A percentile compares a stretch with the other conserved stretches of the same genome.
Evolutionary conservation across 306 rosid genomes (phyloP).

Genomic region (Dalbergia cultrata): DNA sequence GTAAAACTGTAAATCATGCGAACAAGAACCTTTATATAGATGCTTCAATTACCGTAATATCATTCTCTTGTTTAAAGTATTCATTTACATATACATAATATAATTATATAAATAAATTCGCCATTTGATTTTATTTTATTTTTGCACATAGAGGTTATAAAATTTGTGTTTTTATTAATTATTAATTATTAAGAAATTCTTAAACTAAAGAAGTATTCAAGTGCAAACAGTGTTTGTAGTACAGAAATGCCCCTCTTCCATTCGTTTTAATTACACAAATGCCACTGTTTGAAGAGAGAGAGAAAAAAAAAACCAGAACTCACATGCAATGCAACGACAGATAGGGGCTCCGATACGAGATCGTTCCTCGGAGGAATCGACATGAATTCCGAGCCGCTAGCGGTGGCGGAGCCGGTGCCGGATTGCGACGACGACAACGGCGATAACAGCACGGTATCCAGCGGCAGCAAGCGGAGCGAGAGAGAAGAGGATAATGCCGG

Average conservation of each 20-base stretch:
- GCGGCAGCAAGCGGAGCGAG: constrained; percentile 73
- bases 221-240: background rate
- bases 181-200: background rate
- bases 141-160: background rate
- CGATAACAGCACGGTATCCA: constrained; percentile 73
- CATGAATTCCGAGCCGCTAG: constrained; percentile 59
- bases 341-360: constrained; percentile 57
- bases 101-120: background rate
- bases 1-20: constrained; percentile 11
- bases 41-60: background rate
- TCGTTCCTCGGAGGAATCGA: constrained; percentile 59
- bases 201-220: background rate
- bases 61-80: background rate
- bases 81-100: too few relatives aligned
- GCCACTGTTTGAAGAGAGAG: constrained; percentile 27
- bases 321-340: constrained; percentile 44
- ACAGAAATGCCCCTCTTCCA: background rate
- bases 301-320: background rate
- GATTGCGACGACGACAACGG: constrained; percentile 69
- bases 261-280: background rate
- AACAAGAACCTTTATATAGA: background rate
- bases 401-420: constrained; percentile 42
- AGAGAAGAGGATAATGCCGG: constrained; percentile 74
- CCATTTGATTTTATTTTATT: background rate
- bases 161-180: background rate